Base-by-base conservation (phyloP, 2,329 filamentous ascomycete species). In the Ophiostoma sp. region DNA sequence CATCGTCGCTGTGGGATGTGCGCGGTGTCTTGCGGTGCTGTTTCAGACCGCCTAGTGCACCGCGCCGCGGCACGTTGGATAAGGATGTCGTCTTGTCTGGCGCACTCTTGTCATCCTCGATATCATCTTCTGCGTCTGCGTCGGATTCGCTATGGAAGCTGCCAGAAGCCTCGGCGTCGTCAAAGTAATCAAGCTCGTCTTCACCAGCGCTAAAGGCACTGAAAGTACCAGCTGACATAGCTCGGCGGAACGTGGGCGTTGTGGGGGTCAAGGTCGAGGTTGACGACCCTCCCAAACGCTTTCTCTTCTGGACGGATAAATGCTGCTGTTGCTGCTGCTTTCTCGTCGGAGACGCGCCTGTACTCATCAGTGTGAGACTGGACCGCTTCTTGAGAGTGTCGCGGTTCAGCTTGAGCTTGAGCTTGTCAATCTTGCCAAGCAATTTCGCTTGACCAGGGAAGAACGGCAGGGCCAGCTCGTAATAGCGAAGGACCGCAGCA, bases 361-460 rank as follows among this genome's bases (percentile, higher is more conserved):
- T 44, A 42, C 16, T 64, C 42, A 47, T 36, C 41, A 44, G 18
- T 11, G 63, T 45, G 9, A 45, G 40, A 44, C 63, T 64, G n/a
- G 63, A 44, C 11, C 63, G 63, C 42, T 44, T 41, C n/a, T 16
- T 64, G 38, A 68, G 67, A 64, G 73, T 68, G 60, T 71, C 42
- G 7, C 70, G 72, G 0, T 76, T 78, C 68, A 91, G 76, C 72
- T 85, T 83, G 1, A 80, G 78, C 73, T 81, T 81, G 68, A 92
- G 75, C 71, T 84, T 83, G 66, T 87, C 83, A 71, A 92, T 91
- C 80, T 92, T 91, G 75, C 85, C 82, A 44, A 88, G 73, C 44
- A 93, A 81, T 78, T 94, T 97, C 65, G 87, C 84, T 76, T 97
- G 95, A 1, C 87, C 88, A 0, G 93, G 93, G 74, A 98, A 98